These are phyloP conservation scores for Blastobotrys arbuscula DNA, from an alignment of 1,139 yeast species.

Conservation along the genomic window DNA sequence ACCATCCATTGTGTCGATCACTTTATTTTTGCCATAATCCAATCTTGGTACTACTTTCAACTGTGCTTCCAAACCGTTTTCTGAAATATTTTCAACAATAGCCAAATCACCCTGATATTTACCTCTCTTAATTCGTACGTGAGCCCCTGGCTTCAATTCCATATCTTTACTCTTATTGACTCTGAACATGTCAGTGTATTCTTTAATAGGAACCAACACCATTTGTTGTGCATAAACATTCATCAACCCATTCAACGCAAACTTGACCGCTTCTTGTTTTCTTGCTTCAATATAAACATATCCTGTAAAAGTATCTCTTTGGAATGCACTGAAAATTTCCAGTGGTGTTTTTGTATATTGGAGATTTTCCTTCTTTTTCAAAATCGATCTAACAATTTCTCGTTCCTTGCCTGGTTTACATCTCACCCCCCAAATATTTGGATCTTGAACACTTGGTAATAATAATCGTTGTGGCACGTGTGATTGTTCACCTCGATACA, in stretches of 20 bases:
- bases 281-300: constrained; percentile 93
- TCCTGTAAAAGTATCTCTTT: constrained; percentile 87
- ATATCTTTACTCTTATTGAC: constrained; percentile 87
- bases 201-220: constrained; percentile 89
- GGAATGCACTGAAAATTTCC: constrained; percentile 85
- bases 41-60: constrained; percentile 88
- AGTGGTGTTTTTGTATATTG: constrained; percentile 58
- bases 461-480: constrained; percentile 89
- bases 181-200: constrained; percentile 86
- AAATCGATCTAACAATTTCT: constrained; percentile 76
- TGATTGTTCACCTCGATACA: constrained; percentile 83
- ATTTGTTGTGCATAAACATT: constrained; percentile 67
- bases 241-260: constrained; percentile 83
- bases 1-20: constrained; percentile 42
- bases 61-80: constrained; percentile 89
- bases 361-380: constrained; percentile 69
- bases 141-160: constrained; percentile 84
- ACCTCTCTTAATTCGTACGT: constrained; percentile 86
- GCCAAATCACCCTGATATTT: constrained; percentile 92
- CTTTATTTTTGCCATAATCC: constrained; percentile 75
- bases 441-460: constrained; percentile 94
- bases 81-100: constrained; percentile 85
- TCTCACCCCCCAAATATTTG: constrained; percentile 92
- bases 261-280: constrained; percentile 85
- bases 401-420: constrained; percentile 92